These are phyloP conservation scores for Chrysoporthe puriensis DNA, from an alignment of 2,329 filamentous ascomycete genomes.

Conservation along the genomic window DNA sequence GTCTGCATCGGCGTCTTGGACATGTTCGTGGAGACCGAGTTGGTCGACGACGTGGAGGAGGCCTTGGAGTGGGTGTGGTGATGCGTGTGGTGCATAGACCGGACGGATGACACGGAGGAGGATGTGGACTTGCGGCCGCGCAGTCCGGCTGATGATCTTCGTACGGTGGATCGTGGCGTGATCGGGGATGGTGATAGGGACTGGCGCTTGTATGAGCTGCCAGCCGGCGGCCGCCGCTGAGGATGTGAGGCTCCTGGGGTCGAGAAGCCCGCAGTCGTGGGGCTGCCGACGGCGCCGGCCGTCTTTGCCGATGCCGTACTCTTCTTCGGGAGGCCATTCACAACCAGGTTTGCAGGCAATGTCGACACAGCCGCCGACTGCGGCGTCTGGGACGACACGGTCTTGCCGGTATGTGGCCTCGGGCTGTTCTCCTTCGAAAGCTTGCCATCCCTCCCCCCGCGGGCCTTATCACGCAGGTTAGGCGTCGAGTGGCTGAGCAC, in stretches of 20 bases:
- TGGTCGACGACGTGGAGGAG: conserved; percentile 85
- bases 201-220: conserved; percentile 66
- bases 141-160: conserved; percentile 80
- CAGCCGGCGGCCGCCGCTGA: conserved; percentile 39
- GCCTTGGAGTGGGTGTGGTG: conserved; percentile 91
- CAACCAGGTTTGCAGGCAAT: conserved; percentile 55
- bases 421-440: conserved; percentile 57
- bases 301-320: conserved; percentile 23
- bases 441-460: conserved; percentile 44
- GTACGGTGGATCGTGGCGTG: conserved; percentile 84
- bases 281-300: conserved; percentile 35
- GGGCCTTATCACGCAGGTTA: conserved; percentile 58
- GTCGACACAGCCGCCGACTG: conserved; percentile 43
- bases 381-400: conserved; percentile 47
- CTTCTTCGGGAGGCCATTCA: conserved; percentile 50
- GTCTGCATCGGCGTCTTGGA: conserved; percentile 68
- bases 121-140: conserved; percentile 94
- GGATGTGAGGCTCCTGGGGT: conserved; percentile 26
- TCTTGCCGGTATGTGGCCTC: conserved; percentile 64
- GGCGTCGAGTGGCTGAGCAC: conserved; percentile 62
- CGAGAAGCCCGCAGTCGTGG: conserved; percentile 38
- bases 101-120: conserved; percentile 89
- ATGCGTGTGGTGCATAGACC: conserved; percentile 75
- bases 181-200: conserved; percentile 86
- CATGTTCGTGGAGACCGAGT: conserved; percentile 68